Evolutionary conservation across 495 filamentous ascomycete genomes (phyloP), one percentile per base, ranked within the genome.

Genomic region (Extremus antarcticus): DNA sequence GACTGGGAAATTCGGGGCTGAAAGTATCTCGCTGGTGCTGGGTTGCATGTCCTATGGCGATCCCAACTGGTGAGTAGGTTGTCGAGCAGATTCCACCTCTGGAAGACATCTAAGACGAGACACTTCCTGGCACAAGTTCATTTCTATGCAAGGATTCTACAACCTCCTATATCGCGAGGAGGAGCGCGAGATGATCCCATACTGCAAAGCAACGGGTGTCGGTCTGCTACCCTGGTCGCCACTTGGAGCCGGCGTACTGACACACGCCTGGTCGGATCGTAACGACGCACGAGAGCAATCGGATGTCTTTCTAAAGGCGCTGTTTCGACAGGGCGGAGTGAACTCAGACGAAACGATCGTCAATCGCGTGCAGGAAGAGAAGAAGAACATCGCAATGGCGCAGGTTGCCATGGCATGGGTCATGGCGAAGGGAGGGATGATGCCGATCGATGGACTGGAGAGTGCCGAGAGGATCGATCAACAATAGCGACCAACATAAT

Each of bases 121-220:
- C n/a, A n/a, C n/a, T n/a, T n/a, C n/a, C 58, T 79, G 77, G 77
- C 76, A 79, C 63, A 65, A 74, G 39, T 80, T 80, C 62, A 77
- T 80, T 13, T 35, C 29, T 13, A 35, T 35, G 29, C 29, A 35
- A 17, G 25, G 25, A 7, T 48, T 24, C 46, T 21, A 48, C 46
- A 79, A 77, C 58, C 72, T 81, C 0, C 58, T 80, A 25, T 73
- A 73, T 53, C 76, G 79, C 38, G 79, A 83, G 54, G 78, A 83
- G 66, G 78, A 68, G 56, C 61, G 63, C 16, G 50, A 52, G 21
- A 38, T 52, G 50, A 40, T 52, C 1, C 50, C 50, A 9, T 40
- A 40, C 23, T 52, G 50, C 38, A n/a, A 40, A 17, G 13, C 29
- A 15, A 40, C 29, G 17, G 38, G 38, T 19, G 35, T 52, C 17